A percentile compares a stretch with the other conserved stretches of the same genome.
phyloP scores from a whole-genome alignment of 1,284 basidiomycete genomes.

The Pseudozyma flocculosa region DNA sequence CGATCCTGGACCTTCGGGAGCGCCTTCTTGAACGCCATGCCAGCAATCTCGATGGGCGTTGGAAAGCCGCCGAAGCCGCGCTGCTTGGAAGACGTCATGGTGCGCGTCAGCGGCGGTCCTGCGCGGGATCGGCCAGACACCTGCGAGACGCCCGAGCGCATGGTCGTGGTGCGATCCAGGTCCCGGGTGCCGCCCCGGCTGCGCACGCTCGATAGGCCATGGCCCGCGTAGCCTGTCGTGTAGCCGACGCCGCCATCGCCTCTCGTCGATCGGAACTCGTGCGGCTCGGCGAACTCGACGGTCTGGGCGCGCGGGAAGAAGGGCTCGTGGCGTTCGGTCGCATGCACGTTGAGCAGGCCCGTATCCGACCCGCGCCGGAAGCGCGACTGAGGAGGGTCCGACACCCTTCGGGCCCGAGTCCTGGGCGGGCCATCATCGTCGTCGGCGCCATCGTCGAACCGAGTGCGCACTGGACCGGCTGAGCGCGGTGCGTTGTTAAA shows the following conservation, averaged over 20 bases:
- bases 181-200: conserved; percentile 18
- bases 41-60: conserved; percentile 69
- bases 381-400: conserved; percentile 28
- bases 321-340: conserved; percentile 28
- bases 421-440: background rate
- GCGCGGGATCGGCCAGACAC: conserved; percentile 21
- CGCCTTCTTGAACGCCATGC: conserved; percentile 60
- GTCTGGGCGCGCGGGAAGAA: conserved; percentile 65
- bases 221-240: conserved; percentile 7
- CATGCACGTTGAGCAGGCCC: conserved; percentile 9
- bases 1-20: conserved; percentile 30
- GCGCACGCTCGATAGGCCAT: conserved; percentile 15
- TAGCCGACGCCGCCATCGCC: conserved; percentile 2
- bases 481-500: background rate
- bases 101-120: conserved; percentile 58
- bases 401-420: conserved; percentile 22
- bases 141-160: conserved; percentile 20
- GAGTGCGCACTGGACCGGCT: background rate
- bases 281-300: conserved; percentile 64
- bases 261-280: conserved; percentile 29
- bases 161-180: conserved; percentile 35
- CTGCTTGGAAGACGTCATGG: conserved; percentile 58
- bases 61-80: conserved; percentile 83
- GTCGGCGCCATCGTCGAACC: conserved; percentile 5
- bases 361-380: conserved; percentile 37